These are phyloP conservation scores for Ogataea naganishii DNA, from an alignment of 805 yeast genomes.

Conservation along the genomic window DNA sequence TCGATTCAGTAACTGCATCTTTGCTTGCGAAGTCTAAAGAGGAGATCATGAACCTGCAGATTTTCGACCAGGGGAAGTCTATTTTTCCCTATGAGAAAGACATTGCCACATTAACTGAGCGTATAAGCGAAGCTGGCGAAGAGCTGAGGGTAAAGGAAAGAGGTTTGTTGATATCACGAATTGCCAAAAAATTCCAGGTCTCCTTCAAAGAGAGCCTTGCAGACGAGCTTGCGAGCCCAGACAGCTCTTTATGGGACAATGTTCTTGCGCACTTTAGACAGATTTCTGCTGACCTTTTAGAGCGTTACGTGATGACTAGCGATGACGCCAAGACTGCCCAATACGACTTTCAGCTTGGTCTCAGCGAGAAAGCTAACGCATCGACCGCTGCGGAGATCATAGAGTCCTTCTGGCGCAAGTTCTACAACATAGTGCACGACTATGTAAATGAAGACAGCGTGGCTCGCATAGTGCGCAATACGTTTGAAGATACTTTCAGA, in stretches of 20 bases:
- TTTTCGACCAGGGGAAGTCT: slow-evolving; percentile 8
- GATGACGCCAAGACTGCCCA: slow-evolving; percentile 12
- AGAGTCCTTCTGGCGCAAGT: slow-evolving; percentile 54
- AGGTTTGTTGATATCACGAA: slow-evolving; percentile 30
- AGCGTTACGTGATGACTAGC: slow-evolving; percentile 19
- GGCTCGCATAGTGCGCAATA: slow-evolving; percentile 58
- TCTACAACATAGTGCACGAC: slow-evolving; percentile 52
- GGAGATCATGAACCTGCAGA: slow-evolving; percentile 15
- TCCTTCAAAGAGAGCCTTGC: slow-evolving; percentile 43
- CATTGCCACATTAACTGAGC: slow-evolving; percentile 22
- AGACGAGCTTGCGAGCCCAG: slow-evolving; percentile 40
- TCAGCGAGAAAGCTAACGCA: slow-evolving; percentile 32
- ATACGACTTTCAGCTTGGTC: slow-evolving; percentile 66
- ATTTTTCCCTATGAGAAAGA: slow-evolving; percentile 24
- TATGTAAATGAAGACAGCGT: slow-evolving; percentile 59
- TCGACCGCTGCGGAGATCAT: slow-evolving; percentile 35
- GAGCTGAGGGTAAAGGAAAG: slow-evolving; percentile 31
- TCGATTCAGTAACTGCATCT: slow-evolving; percentile 15
- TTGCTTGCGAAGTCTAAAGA: neutral
- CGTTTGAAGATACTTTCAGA: slow-evolving; percentile 75
- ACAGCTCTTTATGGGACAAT: slow-evolving; percentile 51
- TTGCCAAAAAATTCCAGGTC: slow-evolving; percentile 36
- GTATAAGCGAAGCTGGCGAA: slow-evolving; percentile 21
- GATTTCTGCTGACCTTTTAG: slow-evolving; percentile 21
- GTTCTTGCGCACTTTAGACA: slow-evolving; percentile 35